phyloP scores from a whole-genome alignment of 148 eudicot genomes.

The Vaccinium corymbosum region DNA sequence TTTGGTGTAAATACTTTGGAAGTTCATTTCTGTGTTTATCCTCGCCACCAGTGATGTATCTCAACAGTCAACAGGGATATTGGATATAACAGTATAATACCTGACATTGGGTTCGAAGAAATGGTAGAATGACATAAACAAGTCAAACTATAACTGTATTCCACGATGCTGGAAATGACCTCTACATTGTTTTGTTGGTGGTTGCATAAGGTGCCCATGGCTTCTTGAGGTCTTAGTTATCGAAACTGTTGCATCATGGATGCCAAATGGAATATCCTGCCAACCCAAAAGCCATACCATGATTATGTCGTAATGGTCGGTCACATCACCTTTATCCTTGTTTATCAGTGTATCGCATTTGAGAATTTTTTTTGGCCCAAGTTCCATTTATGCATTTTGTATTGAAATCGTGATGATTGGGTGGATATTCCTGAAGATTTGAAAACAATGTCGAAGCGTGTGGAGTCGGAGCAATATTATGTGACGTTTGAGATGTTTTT shows the following conservation, averaged over 20 bases:
- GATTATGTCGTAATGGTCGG: background rate
- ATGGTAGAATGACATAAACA: background rate
- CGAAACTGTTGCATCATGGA: too few relatives aligned
- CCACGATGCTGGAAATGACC: background rate
- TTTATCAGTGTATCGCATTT: background rate
- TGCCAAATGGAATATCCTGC: background rate
- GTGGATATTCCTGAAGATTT: slow-evolving; percentile 46
- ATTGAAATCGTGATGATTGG: background rate
- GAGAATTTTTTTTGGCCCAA: background rate
- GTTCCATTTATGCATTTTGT: background rate
- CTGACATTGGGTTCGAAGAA: background rate
- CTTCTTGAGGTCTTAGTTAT: background rate
- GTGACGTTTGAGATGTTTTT: slow-evolving; percentile 92
- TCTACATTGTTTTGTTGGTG: background rate
- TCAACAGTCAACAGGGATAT: too few relatives aligned
- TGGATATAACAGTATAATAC: background rate
- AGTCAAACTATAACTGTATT: background rate
- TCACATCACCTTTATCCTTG: background rate
- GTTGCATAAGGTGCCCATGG: background rate
- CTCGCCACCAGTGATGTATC: background rate
- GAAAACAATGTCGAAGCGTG: slow-evolving; percentile 86
- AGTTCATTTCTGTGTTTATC: background rate
- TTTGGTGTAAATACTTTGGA: background rate
- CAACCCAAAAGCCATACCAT: background rate
- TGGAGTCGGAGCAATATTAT: slow-evolving; percentile 83